Evolutionary conservation across 31 red algal species (phyloP), one percentile per base, ranked within the genome.

Genomic region (Endocladia muricata): DNA sequence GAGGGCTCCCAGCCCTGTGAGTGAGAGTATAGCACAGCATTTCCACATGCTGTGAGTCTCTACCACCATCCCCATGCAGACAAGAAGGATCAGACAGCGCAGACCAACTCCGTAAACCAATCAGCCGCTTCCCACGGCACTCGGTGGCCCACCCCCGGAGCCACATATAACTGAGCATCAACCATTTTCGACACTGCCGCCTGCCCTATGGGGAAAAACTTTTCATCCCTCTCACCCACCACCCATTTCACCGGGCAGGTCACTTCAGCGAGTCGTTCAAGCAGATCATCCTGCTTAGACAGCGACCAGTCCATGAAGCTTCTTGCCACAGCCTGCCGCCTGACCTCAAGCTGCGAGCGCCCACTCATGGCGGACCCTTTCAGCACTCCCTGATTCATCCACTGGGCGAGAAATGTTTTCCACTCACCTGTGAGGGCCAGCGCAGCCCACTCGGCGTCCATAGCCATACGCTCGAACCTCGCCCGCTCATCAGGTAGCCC

Each of bases 301-400:
- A 64, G 60, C 13, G 60, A 64, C 60, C 60, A 64, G 13, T 64
- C 11, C 13, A 11, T 11, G 60, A 64, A 64, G 60, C 60, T 64
- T 15, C 11, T 11, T 17, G 25, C 60, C 15, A 64, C 26, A 13
- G 60, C 60, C 26, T 64, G 60, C 11, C 26, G 11, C n/a, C 26
- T 15, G 15, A 13, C 15, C 11, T 28, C 11, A 11, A 23, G 17
- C 13, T 17, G 60, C 26, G 13, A 23, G 26, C 13, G 26, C 11
- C 60, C 60, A 64, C 26, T 11, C 13, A 11, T 11, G 60, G 60
- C 13, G n/a, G 15, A 8, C 11, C 13, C 9, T n/a, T n/a, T n/a
- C 7, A 70, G 66, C 7, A 70, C 48, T 7, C 35, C 17, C 25
- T 70, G 66, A 13, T 70, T 9, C 13, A 51, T 70, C 66, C 66